These are phyloP conservation scores for Coccomyxa sp. DNA, from an alignment of 139 green algal genomes.

Conservation along the genomic window DNA sequence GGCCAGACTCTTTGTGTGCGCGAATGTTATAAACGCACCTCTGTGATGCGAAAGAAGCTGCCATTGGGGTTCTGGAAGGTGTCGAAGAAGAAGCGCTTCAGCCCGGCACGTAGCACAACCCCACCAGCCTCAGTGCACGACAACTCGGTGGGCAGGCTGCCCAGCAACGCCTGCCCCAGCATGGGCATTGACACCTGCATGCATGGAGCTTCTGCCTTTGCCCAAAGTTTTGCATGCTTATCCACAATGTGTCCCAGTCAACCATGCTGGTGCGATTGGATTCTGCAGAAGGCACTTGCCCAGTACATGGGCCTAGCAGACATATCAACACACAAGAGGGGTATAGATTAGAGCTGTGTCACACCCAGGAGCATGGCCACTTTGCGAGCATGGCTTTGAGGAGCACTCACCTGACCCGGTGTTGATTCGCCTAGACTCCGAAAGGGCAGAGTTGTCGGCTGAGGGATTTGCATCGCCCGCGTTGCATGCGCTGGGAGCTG, in stretches of 20 bases:
- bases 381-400: too few species aligned
- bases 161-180: too few species aligned
- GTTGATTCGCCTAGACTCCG: too few species aligned
- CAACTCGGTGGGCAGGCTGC: slow-evolving; percentile 6
- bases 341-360: too few species aligned
- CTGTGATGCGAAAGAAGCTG: slow-evolving; percentile 21
- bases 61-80: slow-evolving; percentile 14
- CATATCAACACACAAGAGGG: too few species aligned
- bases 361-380: too few species aligned
- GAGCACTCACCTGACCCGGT: too few species aligned
- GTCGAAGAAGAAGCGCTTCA: slow-evolving; percentile 28
- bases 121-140: slow-evolving; percentile 6
- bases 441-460: too few species aligned
- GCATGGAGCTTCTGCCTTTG: background rate
- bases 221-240: background rate
- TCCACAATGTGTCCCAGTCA: background rate
- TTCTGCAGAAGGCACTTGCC: background rate
- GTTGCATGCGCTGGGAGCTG: too few species aligned
- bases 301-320: background rate
- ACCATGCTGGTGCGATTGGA: background rate
- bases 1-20: too few species aligned
- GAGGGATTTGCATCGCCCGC: too few species aligned
- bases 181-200: background rate
- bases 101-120: slow-evolving; percentile 10
- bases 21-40: too few species aligned